Evolutionary conservation across 169 alveolate genomes (phyloP), one percentile per base, ranked within the genome.

Genomic region (Cryptosporidium tyzzeri): DNA sequence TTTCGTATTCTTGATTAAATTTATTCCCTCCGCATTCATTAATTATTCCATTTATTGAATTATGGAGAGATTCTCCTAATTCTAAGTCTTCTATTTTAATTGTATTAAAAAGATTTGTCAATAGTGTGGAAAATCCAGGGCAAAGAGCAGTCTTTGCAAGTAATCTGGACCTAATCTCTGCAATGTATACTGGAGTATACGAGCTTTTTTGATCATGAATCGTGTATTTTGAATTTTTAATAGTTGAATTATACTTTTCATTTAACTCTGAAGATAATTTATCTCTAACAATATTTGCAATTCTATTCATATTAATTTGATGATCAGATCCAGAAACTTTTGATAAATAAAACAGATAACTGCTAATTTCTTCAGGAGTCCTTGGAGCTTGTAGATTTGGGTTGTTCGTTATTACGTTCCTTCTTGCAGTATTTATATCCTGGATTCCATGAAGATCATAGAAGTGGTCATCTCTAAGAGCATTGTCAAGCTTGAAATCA

Each of bases 111-210:
- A 80, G 55, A 65, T 80, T 80, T 1, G 80, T 39, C 35, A 65
- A 37, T 44, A 80, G n/a, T 16, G 89, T 62, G 14, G 89, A 80
- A 41, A 80, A 80, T 4, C 89, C 89, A 12, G 89, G 89, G 50
- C 89, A 80, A 31, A 80, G 41, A 29, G 89, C 71, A 23, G 89
- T 62, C 23, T 80, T 80, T 35, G 89, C 89, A 29, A 80, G 74
- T 62, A 80, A 23, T 18, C 89, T 80, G 26, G 89, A 80, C n/a
- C 89, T 26, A n/a, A 80, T 44, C 23, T 80, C 89, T 1, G 89
- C 73, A 23, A 80, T 65, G 53, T 80, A 61, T 39, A 80, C 65
- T 18, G 89, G 74, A 21, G 51, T 62, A 80, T 80, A 80, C 1
- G 69, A 41, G 37, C 55, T 44, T 44, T n/a, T 65, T 73, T 21